These are phyloP conservation scores for Aschersonia sp. DNA, from an alignment of 2,329 filamentous ascomycete species.

Conservation along the genomic window DNA sequence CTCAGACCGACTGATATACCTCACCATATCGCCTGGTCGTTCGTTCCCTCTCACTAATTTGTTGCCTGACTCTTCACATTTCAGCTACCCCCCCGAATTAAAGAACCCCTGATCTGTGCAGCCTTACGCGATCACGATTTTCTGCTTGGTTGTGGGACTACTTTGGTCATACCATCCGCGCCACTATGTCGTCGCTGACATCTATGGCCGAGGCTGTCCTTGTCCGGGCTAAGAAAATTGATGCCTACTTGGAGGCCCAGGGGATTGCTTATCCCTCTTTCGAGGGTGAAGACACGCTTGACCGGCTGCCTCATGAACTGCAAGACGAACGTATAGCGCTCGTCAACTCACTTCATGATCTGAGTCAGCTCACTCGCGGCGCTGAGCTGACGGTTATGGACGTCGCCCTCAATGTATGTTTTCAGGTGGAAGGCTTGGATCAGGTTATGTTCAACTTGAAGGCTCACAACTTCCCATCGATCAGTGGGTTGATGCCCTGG, in stretches of 20 bases:
- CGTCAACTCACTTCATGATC: background rate
- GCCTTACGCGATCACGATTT: background rate
- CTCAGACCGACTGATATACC: too few species aligned
- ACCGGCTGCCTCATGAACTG: background rate
- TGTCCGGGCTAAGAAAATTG: background rate
- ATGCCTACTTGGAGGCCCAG: background rate
- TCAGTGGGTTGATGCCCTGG: background rate
- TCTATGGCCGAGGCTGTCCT: background rate
- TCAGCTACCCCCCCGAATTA: too few species aligned
- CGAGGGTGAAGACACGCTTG: background rate
- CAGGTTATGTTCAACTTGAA: background rate
- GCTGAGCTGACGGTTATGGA: background rate
- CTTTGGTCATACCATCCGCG: background rate
- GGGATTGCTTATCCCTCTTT: background rate
- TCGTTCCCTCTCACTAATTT: too few species aligned
- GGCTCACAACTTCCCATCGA: background rate
- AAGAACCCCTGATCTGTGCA: background rate
- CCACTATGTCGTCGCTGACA: background rate
- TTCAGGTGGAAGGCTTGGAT: background rate
- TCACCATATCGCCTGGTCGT: too few species aligned
- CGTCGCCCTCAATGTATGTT: background rate
- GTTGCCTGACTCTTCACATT: too few species aligned
- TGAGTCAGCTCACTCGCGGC: background rate
- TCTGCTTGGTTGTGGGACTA: background rate
- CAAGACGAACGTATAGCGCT: background rate